Percentiles rank a stretch among this genome's conserved stretches.
Conservation (phyloP, 148 eudicot species). For the Chenopodium formosanum region DNA sequence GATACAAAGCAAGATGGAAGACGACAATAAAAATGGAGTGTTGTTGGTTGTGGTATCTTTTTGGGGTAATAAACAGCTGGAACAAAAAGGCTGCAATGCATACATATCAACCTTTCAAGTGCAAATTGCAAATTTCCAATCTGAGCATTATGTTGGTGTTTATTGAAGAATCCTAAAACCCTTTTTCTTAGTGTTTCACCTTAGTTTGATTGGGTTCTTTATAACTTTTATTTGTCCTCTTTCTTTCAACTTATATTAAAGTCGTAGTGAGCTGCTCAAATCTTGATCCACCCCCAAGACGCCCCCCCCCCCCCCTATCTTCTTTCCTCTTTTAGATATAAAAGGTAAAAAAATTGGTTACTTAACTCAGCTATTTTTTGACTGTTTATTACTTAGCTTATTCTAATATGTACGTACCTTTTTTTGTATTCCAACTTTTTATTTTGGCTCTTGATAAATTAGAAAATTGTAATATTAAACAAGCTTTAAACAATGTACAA, state of each 20-base stretch:
- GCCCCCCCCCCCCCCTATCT: not conserved
- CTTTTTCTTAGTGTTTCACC: not conserved
- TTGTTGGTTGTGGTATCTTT: not conserved
- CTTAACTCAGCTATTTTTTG: not conserved
- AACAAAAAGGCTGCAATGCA: slow-evolving; percentile 7
- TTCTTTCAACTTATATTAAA: slow-evolving; percentile 7
- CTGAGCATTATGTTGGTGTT: slow-evolving; percentile 12
- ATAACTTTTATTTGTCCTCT: not conserved
- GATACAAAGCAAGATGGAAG: too few relatives aligned
- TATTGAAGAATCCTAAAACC: not conserved
- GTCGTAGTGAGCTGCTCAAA: slow-evolving; percentile 13
- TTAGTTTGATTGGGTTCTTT: not conserved
- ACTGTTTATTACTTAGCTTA: too few relatives aligned
- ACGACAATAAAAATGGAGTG: not conserved
- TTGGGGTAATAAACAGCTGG: slow-evolving; percentile 9
- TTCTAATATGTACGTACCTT: too few relatives aligned
- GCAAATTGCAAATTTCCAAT: not conserved
- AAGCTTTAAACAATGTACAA: too few relatives aligned
- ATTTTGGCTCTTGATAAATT: too few relatives aligned
- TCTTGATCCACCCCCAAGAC: not conserved
- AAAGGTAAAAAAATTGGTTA: not conserved
- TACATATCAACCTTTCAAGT: slow-evolving; percentile 14
- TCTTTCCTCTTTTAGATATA: not conserved
- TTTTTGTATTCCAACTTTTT: too few relatives aligned
- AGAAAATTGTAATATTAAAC: too few relatives aligned